A percentile compares a stretch with the other conserved stretches of the same genome.
Evolutionary conservation across 805 yeast species (phyloP).

Genomic region (Hanseniaspora meyeri): DNA sequence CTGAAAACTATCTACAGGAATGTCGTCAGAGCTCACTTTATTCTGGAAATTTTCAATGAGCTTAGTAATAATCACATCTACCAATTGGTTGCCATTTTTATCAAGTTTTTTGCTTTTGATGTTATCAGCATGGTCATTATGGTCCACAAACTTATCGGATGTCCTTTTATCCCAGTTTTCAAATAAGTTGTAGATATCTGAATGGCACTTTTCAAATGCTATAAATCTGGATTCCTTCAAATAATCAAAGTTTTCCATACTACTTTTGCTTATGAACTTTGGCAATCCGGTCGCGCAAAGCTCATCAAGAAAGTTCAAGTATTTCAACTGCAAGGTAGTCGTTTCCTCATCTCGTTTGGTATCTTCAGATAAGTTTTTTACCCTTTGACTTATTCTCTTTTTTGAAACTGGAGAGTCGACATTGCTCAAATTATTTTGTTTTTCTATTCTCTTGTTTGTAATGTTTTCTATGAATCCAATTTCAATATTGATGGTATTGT

Average conservation of each 20-base stretch:
- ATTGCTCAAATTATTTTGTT: not conserved
- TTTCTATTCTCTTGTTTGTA: not conserved
- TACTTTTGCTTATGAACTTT: not conserved
- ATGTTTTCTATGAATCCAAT: not conserved
- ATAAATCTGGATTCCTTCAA: not conserved
- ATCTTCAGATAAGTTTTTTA: conserved; percentile 3
- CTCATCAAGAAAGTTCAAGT: not conserved
- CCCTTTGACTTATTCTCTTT: conserved; percentile 7
- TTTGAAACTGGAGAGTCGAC: not conserved
- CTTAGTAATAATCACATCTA: not conserved
- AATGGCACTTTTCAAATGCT: conserved; percentile 12
- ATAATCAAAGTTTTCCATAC: conserved; percentile 1
- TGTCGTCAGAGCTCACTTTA: conserved; percentile 14
- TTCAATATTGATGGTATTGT: not conserved
- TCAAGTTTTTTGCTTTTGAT: conserved; percentile 21
- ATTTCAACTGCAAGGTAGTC: not conserved
- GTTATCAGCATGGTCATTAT: conserved; percentile 10
- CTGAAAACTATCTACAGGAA: conserved; percentile 17
- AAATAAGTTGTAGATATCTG: conserved; percentile 28
- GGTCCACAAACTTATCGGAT: conserved; percentile 23
- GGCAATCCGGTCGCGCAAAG: not conserved
- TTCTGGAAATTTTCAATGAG: conserved; percentile 22
- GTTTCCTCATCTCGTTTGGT: not conserved
- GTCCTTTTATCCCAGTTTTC: conserved; percentile 29
- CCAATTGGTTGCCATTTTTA: not conserved